Evolutionary conservation across 2,329 filamentous ascomycete genomes (phyloP).

Genomic region (Aureobasidium sp.): DNA sequence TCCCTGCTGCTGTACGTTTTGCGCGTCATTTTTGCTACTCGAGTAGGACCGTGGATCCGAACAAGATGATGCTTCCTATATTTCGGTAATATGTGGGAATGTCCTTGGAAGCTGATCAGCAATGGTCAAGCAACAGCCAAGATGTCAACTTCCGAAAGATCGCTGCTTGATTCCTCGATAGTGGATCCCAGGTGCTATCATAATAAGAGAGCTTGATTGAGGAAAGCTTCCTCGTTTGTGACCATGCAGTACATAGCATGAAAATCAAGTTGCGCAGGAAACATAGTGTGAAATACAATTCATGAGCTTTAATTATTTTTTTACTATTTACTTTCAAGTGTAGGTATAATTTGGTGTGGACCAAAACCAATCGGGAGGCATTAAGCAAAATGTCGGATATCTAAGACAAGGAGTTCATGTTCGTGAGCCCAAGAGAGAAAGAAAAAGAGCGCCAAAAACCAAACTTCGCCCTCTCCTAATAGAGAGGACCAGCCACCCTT

Average conservation of each 20-base stretch:
- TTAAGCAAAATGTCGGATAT: background rate
- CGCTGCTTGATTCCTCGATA: background rate
- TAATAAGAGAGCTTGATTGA: background rate
- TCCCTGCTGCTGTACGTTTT: conserved; percentile 3
- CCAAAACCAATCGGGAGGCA: background rate
- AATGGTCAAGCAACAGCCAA: background rate
- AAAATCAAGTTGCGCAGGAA: background rate
- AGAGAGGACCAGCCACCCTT: background rate
- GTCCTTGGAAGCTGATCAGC: no score
- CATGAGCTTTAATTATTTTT: background rate
- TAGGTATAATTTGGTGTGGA: background rate
- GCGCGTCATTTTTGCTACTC: no score
- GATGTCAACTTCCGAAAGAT: no score
- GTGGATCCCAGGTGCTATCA: background rate
- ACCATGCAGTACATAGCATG: background rate
- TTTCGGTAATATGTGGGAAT: no score
- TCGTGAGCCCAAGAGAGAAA: background rate
- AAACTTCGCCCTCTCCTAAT: background rate
- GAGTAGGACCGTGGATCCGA: no score
- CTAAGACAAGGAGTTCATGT: background rate
- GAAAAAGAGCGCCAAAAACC: background rate
- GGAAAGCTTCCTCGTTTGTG: background rate
- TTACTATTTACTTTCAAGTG: background rate
- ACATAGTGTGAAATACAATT: background rate
- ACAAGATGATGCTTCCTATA: no score